Percentiles rank a stretch among this genome's conserved stretches.
Evolutionary conservation across 352 stramenopile genomes (phyloP).

Genomic region (Pythium volutum): DNA sequence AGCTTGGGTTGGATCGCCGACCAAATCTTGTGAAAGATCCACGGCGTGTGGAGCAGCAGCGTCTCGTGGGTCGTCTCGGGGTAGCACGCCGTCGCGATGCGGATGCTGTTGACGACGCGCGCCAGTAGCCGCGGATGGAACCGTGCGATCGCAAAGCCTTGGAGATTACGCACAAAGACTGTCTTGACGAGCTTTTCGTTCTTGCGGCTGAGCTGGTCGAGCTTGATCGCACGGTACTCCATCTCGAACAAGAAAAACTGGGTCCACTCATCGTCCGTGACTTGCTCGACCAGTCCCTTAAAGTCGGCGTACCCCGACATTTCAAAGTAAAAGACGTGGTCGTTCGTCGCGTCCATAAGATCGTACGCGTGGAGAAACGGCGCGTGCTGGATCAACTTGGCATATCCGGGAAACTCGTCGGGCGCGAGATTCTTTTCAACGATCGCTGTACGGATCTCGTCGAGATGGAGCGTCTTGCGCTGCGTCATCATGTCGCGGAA

Average conservation of each 20-base stretch:
- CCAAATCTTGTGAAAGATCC: slow-evolving; percentile 78
- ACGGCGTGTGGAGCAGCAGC: slow-evolving; percentile 59
- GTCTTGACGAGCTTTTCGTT: slow-evolving; percentile 55
- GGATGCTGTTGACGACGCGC: slow-evolving; percentile 37
- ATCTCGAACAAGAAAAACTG: slow-evolving; percentile 73
- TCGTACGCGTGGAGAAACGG: slow-evolving; percentile 67
- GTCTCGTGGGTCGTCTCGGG: slow-evolving; percentile 55
- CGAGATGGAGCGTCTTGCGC: slow-evolving; percentile 52
- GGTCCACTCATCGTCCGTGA: slow-evolving; percentile 68
- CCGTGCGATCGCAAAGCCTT: slow-evolving; percentile 58
- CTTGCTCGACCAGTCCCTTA: slow-evolving; percentile 47
- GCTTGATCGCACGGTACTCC: slow-evolving; percentile 59
- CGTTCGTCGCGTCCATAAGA: slow-evolving; percentile 34
- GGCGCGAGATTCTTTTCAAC: slow-evolving; percentile 40
- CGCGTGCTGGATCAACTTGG: slow-evolving; percentile 66
- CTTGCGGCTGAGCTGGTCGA: slow-evolving; percentile 64
- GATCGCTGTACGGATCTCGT: slow-evolving; percentile 59
- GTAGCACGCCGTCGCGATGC: slow-evolving; percentile 61
- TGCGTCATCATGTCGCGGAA: slow-evolving; percentile 65
- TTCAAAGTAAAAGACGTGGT: slow-evolving; percentile 66
- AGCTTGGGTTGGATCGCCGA: slow-evolving; percentile 48
- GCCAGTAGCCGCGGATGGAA: slow-evolving; percentile 54
- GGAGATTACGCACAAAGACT: slow-evolving; percentile 61
- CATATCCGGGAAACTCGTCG: slow-evolving; percentile 59
- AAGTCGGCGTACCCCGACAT: slow-evolving; percentile 67